Conservation (phyloP, 441 rosid species). For the Macaranga tanarius region DNA sequence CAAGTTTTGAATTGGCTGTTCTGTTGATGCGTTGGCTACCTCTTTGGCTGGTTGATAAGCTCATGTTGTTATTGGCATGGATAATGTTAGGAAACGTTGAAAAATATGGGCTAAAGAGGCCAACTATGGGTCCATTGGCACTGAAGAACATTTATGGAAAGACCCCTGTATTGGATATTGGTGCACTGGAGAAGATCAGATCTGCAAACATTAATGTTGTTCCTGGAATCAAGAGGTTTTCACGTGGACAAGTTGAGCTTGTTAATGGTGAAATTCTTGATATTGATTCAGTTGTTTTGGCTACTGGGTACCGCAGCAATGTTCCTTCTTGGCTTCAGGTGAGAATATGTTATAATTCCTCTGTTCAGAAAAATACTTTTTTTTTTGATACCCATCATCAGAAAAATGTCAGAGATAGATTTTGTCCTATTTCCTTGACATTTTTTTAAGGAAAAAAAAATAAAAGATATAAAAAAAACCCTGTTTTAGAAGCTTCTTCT, state of each 20-base stretch:
- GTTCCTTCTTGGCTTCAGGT: constrained; percentile 78
- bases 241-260: constrained; percentile 51
- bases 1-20: constrained; percentile 61
- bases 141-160: constrained; percentile 62
- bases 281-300: constrained; percentile 41
- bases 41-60: constrained; percentile 63
- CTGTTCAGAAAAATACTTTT: constrained; percentile 1
- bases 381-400: neutral
- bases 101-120: constrained; percentile 61
- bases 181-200: constrained; percentile 63
- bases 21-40: constrained; percentile 61
- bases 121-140: constrained; percentile 65
- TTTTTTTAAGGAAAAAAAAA: neutral
- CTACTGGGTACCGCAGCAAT: constrained; percentile 79
- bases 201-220: constrained; percentile 61
- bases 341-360: constrained; percentile 21
- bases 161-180: constrained; percentile 82
- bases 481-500: neutral
- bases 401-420: constrained; percentile 8
- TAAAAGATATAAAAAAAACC: neutral
- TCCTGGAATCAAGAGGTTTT: constrained; percentile 62
- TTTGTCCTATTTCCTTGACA: neutral
- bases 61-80: constrained; percentile 48
- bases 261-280: constrained; percentile 54
- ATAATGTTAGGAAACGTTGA: constrained; percentile 50